Conservation (phyloP, 345 rosid genomes). For the Salix dunnii region DNA sequence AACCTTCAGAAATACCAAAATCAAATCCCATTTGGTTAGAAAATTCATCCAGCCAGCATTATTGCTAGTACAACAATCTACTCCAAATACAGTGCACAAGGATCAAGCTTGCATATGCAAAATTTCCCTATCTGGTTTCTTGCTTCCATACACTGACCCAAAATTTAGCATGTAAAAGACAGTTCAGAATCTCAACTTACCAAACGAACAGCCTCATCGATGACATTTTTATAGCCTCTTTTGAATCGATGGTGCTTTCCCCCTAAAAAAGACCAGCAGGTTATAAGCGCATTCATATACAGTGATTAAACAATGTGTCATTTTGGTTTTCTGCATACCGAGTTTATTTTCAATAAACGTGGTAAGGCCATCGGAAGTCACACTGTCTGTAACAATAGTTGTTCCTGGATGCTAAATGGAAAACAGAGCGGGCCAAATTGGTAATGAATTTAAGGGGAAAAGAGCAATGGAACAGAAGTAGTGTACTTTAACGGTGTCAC, state of each 20-base stretch:
- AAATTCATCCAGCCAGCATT: not conserved
- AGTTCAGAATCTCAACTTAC: slow-evolving; percentile 40
- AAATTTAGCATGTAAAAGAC: not conserved
- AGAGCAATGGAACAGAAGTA: not conserved
- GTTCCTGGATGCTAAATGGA: slow-evolving; percentile 83
- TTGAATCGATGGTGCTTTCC: slow-evolving; percentile 96
- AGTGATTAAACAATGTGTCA: not conserved
- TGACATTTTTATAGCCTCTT: slow-evolving; percentile 96
- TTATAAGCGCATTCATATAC: slow-evolving; percentile 9
- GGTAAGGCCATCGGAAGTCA: slow-evolving; percentile 93
- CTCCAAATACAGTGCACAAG: not conserved
- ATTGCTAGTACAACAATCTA: not conserved
- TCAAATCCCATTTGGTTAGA: not conserved
- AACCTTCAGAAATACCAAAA: not conserved
- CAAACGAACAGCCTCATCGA: slow-evolving; percentile 91
- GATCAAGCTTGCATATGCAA: not conserved
- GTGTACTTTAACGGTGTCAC: not conserved
- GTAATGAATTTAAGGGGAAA: not conserved
- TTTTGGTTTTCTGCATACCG: slow-evolving; percentile 43
- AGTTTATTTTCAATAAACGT: slow-evolving; percentile 84
- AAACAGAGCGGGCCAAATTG: not conserved
- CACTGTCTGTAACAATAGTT: slow-evolving; percentile 93
- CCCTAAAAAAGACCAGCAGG: slow-evolving; percentile 38
- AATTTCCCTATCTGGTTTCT: not conserved
- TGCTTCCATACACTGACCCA: not conserved